These are phyloP conservation scores for Capronia coronata DNA, from an alignment of 2,329 filamentous ascomycete species.

Conservation along the genomic window DNA sequence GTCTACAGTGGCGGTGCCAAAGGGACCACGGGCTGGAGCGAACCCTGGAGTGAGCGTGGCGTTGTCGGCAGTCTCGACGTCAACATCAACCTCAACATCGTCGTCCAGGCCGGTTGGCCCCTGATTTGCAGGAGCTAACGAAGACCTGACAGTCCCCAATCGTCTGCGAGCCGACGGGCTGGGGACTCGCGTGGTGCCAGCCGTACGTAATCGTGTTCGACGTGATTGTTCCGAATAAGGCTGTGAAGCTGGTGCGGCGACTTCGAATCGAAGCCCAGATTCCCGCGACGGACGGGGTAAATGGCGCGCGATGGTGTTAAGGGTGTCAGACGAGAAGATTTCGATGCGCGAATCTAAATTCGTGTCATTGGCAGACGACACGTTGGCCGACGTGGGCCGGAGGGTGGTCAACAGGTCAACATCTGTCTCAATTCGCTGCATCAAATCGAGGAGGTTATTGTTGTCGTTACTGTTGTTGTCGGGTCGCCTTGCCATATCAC, in stretches of 20 bases:
- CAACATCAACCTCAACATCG: constrained; percentile 13
- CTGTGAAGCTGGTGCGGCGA: constrained; percentile 15
- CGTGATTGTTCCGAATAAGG: constrained; percentile 13
- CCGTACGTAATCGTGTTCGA: constrained; percentile 1
- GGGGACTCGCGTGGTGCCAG: not conserved
- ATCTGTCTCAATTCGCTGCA: constrained; percentile 7
- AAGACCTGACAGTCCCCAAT: not conserved
- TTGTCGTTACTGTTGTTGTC: too few species aligned
- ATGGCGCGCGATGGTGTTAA: constrained; percentile 23
- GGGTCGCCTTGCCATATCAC: constrained; percentile 1
- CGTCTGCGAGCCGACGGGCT: constrained; percentile 6
- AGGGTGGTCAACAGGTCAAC: constrained; percentile 3
- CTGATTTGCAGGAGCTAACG: constrained; percentile 1
- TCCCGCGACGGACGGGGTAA: constrained; percentile 35
- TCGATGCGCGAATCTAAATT: constrained; percentile 7
- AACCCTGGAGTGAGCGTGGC: constrained; percentile 40
- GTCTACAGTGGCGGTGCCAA: constrained; percentile 3
- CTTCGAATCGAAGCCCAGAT: constrained; percentile 32
- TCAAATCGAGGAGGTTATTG: too few species aligned
- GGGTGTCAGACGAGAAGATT: constrained; percentile 1
- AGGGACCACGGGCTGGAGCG: constrained; percentile 36
- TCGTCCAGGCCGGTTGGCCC: not conserved
- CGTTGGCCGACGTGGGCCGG: not conserved
- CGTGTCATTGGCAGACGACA: not conserved
- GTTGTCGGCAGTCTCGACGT: constrained; percentile 6